These are phyloP conservation scores for Colletotrichum gigasporum DNA, from an alignment of 2,329 filamentous ascomycete species.

Conservation along the genomic window DNA sequence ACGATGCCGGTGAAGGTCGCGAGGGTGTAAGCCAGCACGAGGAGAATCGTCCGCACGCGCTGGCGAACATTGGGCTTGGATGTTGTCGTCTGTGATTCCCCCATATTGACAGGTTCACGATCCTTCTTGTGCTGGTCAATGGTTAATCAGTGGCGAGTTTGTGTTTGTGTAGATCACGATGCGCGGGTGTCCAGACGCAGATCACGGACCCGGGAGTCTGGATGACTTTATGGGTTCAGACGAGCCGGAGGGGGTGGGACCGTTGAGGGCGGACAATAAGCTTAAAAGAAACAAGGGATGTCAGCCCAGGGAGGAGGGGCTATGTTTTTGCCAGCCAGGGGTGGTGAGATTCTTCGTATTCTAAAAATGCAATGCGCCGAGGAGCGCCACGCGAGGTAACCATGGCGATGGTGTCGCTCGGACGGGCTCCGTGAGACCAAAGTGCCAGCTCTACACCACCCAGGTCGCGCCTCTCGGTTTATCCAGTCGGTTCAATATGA, in stretches of 20 bases:
- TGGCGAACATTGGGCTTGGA: background rate
- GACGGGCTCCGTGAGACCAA: too few relatives aligned
- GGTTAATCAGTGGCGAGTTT: too few relatives aligned
- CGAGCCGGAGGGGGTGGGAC: too few relatives aligned
- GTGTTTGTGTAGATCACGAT: too few relatives aligned
- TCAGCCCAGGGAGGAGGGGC: background rate
- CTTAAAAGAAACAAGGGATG: background rate
- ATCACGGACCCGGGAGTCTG: too few relatives aligned
- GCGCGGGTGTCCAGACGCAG: too few relatives aligned
- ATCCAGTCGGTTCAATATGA: too few relatives aligned
- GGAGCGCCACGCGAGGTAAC: background rate
- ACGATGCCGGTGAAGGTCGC: background rate
- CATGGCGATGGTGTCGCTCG: background rate
- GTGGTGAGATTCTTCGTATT: background rate
- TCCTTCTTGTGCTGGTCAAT: too few relatives aligned
- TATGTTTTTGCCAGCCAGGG: background rate
- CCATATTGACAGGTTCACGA: too few relatives aligned
- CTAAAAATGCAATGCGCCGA: background rate
- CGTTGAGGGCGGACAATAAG: background rate
- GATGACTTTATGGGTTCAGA: background rate
- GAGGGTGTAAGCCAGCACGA: background rate
- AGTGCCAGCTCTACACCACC: too few relatives aligned
- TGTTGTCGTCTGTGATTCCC: background rate
- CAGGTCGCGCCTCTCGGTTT: too few relatives aligned
- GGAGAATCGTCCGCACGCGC: background rate